Evolutionary conservation across 345 rosid genomes (phyloP).

Genomic region (Erysimum cheiranthoides): DNA sequence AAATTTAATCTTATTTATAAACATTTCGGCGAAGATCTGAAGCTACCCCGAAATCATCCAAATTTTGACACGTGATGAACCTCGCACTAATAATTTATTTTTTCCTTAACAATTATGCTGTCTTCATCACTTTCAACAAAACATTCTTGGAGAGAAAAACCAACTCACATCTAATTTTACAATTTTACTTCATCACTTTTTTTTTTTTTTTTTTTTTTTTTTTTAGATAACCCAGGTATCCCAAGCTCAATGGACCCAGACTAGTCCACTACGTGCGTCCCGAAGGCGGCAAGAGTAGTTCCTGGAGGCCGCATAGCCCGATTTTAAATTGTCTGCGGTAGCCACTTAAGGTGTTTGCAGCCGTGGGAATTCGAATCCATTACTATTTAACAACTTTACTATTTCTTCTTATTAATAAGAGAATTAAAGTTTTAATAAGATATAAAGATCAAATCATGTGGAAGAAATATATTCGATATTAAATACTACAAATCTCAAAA

Average conservation of each 20-base stretch:
- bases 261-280: too few relatives aligned
- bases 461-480: neutral
- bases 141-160: neutral
- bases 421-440: neutral
- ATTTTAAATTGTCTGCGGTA: too few relatives aligned
- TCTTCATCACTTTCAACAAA: neutral
- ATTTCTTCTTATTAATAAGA: neutral
- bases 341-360: too few relatives aligned
- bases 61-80: slow-evolving; percentile 1
- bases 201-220: too few relatives aligned
- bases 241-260: too few relatives aligned
- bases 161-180: neutral
- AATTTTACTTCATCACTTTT: neutral
- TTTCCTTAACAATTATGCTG: neutral
- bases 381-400: neutral
- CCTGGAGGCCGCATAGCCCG: too few relatives aligned
- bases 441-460: neutral
- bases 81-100: neutral
- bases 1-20: neutral
- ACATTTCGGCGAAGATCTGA: neutral
- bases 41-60: neutral
- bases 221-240: too few relatives aligned
- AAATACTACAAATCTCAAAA: neutral
- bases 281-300: too few relatives aligned
- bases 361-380: too few relatives aligned